These are phyloP conservation scores for Epichloe coenophiala DNA, from an alignment of 2,329 filamentous ascomycete genomes.

Conservation along the genomic window DNA sequence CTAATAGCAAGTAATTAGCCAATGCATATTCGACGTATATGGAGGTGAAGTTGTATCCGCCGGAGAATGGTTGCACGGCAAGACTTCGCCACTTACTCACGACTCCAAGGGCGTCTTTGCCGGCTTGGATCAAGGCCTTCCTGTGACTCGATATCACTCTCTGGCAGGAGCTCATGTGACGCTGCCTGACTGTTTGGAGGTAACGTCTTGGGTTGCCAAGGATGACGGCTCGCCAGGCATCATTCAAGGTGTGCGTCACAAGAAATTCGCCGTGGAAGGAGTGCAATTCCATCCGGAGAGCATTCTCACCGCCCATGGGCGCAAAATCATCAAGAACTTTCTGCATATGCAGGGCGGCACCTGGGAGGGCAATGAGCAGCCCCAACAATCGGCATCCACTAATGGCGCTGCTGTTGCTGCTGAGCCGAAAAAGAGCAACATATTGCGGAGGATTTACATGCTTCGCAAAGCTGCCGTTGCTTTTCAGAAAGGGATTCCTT, in stretches of 20 bases:
- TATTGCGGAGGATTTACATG: slow-evolving; percentile 85
- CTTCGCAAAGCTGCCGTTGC: slow-evolving; percentile 64
- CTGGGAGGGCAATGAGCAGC: slow-evolving; percentile 65
- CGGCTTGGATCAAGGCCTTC: slow-evolving; percentile 64
- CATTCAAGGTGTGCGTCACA: slow-evolving; percentile 95
- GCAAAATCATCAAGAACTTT: slow-evolving; percentile 87
- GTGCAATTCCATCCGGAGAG: slow-evolving; percentile 98
- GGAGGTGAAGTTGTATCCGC: slow-evolving; percentile 85
- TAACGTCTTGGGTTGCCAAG: slow-evolving; percentile 77
- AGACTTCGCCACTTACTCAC: slow-evolving; percentile 82
- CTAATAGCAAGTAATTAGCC: slow-evolving; percentile 30
- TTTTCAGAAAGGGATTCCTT: slow-evolving; percentile 73
- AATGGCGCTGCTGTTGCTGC: slow-evolving; percentile 13
- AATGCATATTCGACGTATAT: slow-evolving; percentile 92
- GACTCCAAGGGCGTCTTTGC: slow-evolving; percentile 86
- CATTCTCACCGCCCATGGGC: slow-evolving; percentile 81
- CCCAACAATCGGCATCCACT: slow-evolving; percentile 29
- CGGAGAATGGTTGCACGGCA: slow-evolving; percentile 92
- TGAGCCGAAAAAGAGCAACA: slow-evolving; percentile 57
- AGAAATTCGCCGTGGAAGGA: slow-evolving; percentile 79
- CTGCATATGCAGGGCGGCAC: slow-evolving; percentile 77
- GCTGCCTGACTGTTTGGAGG: slow-evolving; percentile 71
- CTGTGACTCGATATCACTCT: slow-evolving; percentile 92
- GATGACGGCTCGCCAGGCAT: slow-evolving; percentile 68
- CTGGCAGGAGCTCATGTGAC: slow-evolving; percentile 84